A percentile compares a stretch with the other conserved stretches of the same genome.
Evolutionary conservation across 2,329 filamentous ascomycete species (phyloP).

Genomic region (Trichothecium roseum): DNA sequence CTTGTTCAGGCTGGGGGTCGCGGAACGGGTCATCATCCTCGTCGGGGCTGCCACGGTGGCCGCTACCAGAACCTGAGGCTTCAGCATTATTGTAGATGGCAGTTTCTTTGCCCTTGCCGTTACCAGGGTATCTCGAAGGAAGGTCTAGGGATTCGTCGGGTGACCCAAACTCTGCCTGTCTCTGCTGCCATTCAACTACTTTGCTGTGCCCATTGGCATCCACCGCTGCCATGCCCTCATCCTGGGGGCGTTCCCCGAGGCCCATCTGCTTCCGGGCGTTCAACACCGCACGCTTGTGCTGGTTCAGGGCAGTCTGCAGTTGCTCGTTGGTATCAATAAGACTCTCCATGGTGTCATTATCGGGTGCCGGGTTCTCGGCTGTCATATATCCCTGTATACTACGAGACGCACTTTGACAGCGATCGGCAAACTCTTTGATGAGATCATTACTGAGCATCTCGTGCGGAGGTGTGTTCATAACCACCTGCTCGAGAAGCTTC

Average conservation of each 20-base stretch:
- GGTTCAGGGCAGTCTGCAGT: conserved; percentile 68
- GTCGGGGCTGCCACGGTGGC: conserved; percentile 9
- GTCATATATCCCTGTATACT: conserved; percentile 82
- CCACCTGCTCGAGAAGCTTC: conserved; percentile 82
- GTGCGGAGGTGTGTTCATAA: conserved; percentile 69
- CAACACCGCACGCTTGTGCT: conserved; percentile 74
- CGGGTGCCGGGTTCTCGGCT: conserved; percentile 66
- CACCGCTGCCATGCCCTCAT: conserved; percentile 3
- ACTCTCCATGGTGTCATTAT: conserved; percentile 88
- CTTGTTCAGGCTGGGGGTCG: conserved; percentile 15
- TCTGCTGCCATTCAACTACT: conserved; percentile 7
- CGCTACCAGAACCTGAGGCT: conserved; percentile 11
- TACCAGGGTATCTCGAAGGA: conserved; percentile 3
- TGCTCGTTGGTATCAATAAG: conserved; percentile 94
- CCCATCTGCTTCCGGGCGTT: conserved; percentile 47
- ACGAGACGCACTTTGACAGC: conserved; percentile 70
- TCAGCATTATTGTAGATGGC: conserved; percentile 13
- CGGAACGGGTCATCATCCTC: conserved; percentile 23
- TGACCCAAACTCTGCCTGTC: conserved; percentile 1
- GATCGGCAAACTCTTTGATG: conserved; percentile 81
- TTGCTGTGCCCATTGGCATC: conserved; percentile 21
- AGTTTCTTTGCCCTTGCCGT: conserved; percentile 24
- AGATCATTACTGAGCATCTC: conserved; percentile 80
- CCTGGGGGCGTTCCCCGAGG: conserved; percentile 15
- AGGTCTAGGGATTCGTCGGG: neutral